A percentile compares a stretch with the other conserved stretches of the same genome.
These are phyloP conservation scores for Epichloe uncinata DNA, from an alignment of 2,329 filamentous ascomycete species.

Conservation along the genomic window DNA sequence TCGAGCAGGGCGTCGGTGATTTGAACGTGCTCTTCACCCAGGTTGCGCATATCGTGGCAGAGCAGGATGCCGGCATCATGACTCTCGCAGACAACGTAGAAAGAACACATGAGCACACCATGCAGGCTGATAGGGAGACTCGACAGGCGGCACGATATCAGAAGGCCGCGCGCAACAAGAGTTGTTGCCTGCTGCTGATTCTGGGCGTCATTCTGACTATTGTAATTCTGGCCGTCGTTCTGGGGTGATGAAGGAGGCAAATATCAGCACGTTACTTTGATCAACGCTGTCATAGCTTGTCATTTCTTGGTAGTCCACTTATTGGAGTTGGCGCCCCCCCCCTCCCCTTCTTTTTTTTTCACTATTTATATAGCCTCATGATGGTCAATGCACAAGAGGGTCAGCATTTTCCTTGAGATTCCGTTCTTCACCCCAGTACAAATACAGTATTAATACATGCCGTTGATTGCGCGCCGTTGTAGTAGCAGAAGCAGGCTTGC, in stretches of 20 bases:
- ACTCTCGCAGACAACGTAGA: slow-evolving; percentile 83
- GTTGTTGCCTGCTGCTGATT: slow-evolving; percentile 82
- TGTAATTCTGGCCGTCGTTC: slow-evolving; percentile 71
- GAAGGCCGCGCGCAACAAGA: slow-evolving; percentile 88
- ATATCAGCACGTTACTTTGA: no score
- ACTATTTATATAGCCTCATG: slow-evolving; percentile 5
- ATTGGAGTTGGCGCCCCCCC: slow-evolving; percentile 4
- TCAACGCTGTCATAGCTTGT: no score
- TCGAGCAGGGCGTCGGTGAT: slow-evolving; percentile 91
- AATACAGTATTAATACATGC: not conserved
- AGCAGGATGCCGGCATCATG: slow-evolving; percentile 79
- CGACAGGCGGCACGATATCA: slow-evolving; percentile 81
- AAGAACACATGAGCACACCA: slow-evolving; percentile 65
- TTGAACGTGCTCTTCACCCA: slow-evolving; percentile 94
- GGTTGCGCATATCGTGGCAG: slow-evolving; percentile 91
- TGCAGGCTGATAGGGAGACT: slow-evolving; percentile 75
- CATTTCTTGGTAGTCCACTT: not conserved
- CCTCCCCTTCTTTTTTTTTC: no score
- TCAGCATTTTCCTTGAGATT: slow-evolving; percentile 5
- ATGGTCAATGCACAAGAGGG: slow-evolving; percentile 6
- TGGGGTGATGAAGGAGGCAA: slow-evolving; percentile 40
- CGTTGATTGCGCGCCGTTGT: no score
- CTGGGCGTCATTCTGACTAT: slow-evolving; percentile 80
- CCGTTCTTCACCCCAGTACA: slow-evolving; percentile 7
- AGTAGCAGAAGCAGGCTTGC: not conserved